Conservation (phyloP, 768 basidiomycete genomes). For the Pleurotus salmoneostramineus region DNA sequence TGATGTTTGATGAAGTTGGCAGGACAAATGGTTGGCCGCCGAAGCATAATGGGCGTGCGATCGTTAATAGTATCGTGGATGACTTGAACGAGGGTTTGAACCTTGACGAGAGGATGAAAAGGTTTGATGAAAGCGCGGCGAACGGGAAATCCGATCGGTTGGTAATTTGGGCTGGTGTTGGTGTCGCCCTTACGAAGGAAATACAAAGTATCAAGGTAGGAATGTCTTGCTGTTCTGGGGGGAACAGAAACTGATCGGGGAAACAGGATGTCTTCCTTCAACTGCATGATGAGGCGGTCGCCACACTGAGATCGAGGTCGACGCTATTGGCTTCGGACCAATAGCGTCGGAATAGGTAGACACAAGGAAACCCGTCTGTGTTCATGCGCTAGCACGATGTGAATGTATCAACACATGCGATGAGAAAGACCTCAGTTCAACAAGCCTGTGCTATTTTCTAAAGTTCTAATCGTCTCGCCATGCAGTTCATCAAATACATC, state of each 20-base stretch:
- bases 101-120: slow-evolving; percentile 24
- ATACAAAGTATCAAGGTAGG: slow-evolving; percentile 24
- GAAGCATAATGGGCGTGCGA: slow-evolving; percentile 40
- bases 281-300: not conserved
- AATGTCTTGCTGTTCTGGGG: not conserved
- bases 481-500: not conserved
- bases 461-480: not conserved
- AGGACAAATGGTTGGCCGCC: slow-evolving; percentile 37
- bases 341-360: no score
- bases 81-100: slow-evolving; percentile 25
- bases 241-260: not conserved
- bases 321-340: no score
- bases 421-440: no score
- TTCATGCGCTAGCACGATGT: no score
- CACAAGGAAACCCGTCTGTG: no score
- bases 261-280: not conserved
- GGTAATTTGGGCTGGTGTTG: slow-evolving; percentile 41
- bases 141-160: slow-evolving; percentile 25
- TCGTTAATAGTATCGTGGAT: slow-evolving; percentile 31
- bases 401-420: no score
- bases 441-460: not conserved
- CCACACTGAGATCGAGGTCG: not conserved
- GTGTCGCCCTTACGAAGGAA: slow-evolving; percentile 31
- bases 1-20: slow-evolving; percentile 39
- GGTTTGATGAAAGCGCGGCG: slow-evolving; percentile 23